Percentiles rank a stretch among this genome's conserved stretches.
phyloP scores from a whole-genome alignment of 2,329 filamentous ascomycete species.

The Fusarium sp. region DNA sequence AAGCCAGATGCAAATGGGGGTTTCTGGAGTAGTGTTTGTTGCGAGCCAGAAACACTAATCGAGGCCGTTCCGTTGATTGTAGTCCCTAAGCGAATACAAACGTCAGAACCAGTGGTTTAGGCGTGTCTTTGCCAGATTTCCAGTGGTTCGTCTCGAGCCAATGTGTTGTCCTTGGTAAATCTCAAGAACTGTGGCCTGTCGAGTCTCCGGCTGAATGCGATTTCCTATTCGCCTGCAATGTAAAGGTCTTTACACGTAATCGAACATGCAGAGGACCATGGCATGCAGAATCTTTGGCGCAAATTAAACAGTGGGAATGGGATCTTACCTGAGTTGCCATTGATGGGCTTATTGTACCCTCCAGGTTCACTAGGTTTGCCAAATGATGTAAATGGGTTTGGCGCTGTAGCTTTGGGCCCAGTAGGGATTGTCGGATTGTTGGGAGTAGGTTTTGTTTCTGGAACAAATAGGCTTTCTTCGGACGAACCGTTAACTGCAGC shows the following conservation, averaged over 20 bases:
- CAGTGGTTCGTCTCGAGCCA: conserved; percentile 43
- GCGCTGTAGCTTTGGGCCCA: conserved; percentile 12
- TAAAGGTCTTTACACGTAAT: conserved; percentile 15
- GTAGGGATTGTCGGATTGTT: conserved; percentile 1
- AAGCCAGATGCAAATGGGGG: conserved; percentile 38
- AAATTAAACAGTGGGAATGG: conserved; percentile 31
- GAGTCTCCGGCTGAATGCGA: conserved; percentile 43
- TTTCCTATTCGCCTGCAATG: conserved; percentile 33
- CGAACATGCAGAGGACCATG: conserved; percentile 19
- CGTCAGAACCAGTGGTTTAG: conserved; percentile 44
- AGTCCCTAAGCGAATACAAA: conserved; percentile 43
- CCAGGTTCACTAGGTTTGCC: not conserved
- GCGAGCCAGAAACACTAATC: conserved; percentile 22
- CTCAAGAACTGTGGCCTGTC: conserved; percentile 34
- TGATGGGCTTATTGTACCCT: conserved; percentile 13
- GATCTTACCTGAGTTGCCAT: conserved; percentile 39
- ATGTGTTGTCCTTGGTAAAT: conserved; percentile 25
- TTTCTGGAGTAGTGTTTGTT: conserved; percentile 26
- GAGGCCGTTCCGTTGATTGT: conserved; percentile 34
- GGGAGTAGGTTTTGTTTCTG: conserved; percentile 16
- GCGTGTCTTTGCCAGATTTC: conserved; percentile 42
- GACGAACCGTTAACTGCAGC: conserved; percentile 16
- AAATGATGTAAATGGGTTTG: conserved; percentile 25
- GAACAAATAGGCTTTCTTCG: conserved; percentile 46
- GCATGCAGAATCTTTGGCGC: conserved; percentile 39